Conservation (phyloP, 2,329 filamentous ascomycete genomes). For the Calonectria pseudoturangicola region DNA sequence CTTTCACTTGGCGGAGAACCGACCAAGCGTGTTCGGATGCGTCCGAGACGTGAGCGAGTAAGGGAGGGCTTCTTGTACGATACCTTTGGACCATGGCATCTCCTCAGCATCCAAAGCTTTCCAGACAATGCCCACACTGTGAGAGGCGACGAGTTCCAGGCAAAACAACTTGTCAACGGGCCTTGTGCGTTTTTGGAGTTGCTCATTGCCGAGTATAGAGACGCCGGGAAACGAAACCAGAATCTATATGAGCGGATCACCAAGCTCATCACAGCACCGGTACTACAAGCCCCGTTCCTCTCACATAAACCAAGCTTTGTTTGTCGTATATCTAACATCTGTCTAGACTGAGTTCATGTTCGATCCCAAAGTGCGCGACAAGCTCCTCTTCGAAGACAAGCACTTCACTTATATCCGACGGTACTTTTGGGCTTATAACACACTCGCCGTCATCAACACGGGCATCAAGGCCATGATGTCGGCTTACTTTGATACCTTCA, state of each 20-base stretch:
- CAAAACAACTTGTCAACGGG: slow-evolving; percentile 75
- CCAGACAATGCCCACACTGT: slow-evolving; percentile 75
- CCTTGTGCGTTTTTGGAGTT: slow-evolving; percentile 77
- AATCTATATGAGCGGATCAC: slow-evolving; percentile 75
- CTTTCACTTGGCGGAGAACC: slow-evolving; percentile 73
- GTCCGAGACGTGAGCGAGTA: slow-evolving; percentile 67
- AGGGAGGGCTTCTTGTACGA: slow-evolving; percentile 73
- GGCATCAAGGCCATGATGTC: slow-evolving; percentile 75
- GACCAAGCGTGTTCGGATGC: slow-evolving; percentile 69
- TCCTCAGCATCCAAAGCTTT: slow-evolving; percentile 75
- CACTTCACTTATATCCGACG: slow-evolving; percentile 76
- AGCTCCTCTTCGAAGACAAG: slow-evolving; percentile 76
- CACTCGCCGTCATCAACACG: slow-evolving; percentile 75
- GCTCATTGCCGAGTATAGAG: slow-evolving; percentile 75
- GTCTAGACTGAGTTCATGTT: slow-evolving; percentile 74
- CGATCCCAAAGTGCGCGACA: slow-evolving; percentile 71
- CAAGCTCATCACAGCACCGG: slow-evolving; percentile 75
- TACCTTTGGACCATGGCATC: slow-evolving; percentile 76
- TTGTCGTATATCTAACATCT: slow-evolving; percentile 35
- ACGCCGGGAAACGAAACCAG: slow-evolving; percentile 75
- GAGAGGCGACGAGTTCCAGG: slow-evolving; percentile 71
- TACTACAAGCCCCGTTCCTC: slow-evolving; percentile 50
- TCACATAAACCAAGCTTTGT: slow-evolving; percentile 22
- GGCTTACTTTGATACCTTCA: slow-evolving; percentile 75
- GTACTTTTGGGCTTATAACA: slow-evolving; percentile 79